Base-by-base conservation (phyloP, 192 early-diverging fungal species). In the Coemansia sp. region DNA sequence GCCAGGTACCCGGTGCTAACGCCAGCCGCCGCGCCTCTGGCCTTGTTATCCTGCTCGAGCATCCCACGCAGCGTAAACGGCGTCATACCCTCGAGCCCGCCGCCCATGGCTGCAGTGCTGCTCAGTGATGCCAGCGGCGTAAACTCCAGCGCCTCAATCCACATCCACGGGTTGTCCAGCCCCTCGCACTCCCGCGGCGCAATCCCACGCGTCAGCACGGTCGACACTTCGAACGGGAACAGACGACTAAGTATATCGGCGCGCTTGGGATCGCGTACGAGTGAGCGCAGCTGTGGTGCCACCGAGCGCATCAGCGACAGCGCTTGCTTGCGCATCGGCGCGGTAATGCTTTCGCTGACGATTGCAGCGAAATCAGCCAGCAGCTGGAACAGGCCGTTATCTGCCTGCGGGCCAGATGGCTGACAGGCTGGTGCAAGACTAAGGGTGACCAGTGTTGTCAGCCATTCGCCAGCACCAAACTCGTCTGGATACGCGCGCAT, bases 31-130 rank as follows among this genome's bases (percentile, higher is more conserved):
- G 31, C 8, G 40, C 21, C 28, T n/a, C n/a, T n/a, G n/a, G n/a
- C n/a, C n/a, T n/a, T n/a, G n/a, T 50, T 58, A 33, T 77, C 73
- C 27, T 65, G 63, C 63, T 70, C 67, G 24, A 77, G 27, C 22
- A 53, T 64, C 0, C 74, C 74, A 14, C 74, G 74, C 50, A 77
- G 23, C n/a, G 76, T 71, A 44, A 72, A 79, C 18, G 76, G 76
- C 10, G 69, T 79, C 59, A 79, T 71, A 33, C 76, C 70, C 50
- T 79, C 70, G 21, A 79, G 53, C 18, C 76, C 76, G 18, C 28
- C 47, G 21, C 21, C 47, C 5, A 25, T 47, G 0, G 54, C 22
- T 2, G 69, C 42, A n/a, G 57, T 35, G 44, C 33, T 44, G 35
- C 31, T 61, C 29, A 62, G 54, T 29, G 59, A 6, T 1, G 56